Conservation (phyloP, 352 stramenopile genomes). For the Saprolegnia parasitica region DNA sequence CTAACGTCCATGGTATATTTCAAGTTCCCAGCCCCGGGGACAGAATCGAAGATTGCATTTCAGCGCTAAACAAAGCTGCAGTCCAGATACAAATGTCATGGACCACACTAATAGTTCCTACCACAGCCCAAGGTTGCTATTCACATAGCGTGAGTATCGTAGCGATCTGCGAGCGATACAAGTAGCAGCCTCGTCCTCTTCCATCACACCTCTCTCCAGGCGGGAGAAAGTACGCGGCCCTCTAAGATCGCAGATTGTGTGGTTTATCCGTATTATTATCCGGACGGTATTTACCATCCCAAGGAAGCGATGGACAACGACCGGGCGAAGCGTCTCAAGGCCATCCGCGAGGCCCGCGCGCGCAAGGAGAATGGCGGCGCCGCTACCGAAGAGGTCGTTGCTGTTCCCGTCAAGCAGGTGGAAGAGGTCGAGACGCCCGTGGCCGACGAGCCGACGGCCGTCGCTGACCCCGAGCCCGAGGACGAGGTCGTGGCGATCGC, state of each 20-base stretch:
- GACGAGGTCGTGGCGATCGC: slow-evolving; percentile 68
- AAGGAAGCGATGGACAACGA: slow-evolving; percentile 36
- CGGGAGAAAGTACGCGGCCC: no score
- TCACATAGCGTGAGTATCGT: no score
- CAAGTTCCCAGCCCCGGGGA: no score
- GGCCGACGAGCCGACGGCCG: slow-evolving; percentile 29
- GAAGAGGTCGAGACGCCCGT: slow-evolving; percentile 30
- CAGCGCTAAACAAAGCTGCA: no score
- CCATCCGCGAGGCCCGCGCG: slow-evolving; percentile 76
- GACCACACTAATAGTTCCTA: no score
- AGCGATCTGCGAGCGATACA: no score
- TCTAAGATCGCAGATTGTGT: neutral
- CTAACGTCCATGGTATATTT: no score
- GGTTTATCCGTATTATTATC: neutral
- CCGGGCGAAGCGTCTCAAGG: slow-evolving; percentile 78
- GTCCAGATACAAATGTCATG: no score
- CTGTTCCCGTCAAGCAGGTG: slow-evolving; percentile 17
- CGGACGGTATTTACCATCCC: neutral
- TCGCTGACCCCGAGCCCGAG: slow-evolving; percentile 41
- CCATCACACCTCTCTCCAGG: no score
- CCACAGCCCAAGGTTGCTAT: no score
- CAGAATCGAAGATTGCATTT: no score
- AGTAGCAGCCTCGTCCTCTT: no score
- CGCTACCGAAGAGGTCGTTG: slow-evolving; percentile 28
- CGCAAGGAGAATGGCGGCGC: slow-evolving; percentile 58